phyloP scores from a whole-genome alignment of 768 basidiomycete genomes.

The Macrolepiota dolichaula region DNA sequence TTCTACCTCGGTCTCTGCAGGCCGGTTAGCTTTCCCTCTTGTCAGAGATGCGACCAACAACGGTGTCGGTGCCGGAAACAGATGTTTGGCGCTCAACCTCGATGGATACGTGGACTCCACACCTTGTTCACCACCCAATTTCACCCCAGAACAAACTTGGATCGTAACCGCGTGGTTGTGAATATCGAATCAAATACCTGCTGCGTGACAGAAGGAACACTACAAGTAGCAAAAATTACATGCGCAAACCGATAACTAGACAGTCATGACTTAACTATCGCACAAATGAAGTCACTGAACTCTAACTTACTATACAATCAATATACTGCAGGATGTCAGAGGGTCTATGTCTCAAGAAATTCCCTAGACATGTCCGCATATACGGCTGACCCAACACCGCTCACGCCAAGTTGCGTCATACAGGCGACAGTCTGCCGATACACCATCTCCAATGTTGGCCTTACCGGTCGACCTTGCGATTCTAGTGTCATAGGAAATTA shows the following conservation, averaged over 20 bases:
- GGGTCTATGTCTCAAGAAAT: conserved; percentile 44
- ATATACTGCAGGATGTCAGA: background rate
- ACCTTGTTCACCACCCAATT: conserved; percentile 24
- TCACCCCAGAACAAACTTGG: conserved; percentile 19
- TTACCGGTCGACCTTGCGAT: conserved; percentile 72
- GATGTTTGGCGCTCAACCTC: conserved; percentile 20
- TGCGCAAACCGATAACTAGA: background rate
- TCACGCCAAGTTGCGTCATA: conserved; percentile 65
- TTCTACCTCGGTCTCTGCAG: conserved; percentile 14
- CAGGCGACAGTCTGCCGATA: conserved; percentile 73
- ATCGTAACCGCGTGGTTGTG: background rate
- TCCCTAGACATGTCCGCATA: conserved; percentile 80
- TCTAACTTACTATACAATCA: background rate
- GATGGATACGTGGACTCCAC: conserved; percentile 23
- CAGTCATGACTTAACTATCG: background rate
- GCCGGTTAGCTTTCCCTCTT: conserved; percentile 21
- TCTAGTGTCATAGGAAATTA: conserved; percentile 36
- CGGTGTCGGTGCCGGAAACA: conserved; percentile 23
- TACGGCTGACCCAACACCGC: conserved; percentile 74
- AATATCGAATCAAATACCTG: background rate
- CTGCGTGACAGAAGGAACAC: background rate
- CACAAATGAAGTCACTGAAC: background rate
- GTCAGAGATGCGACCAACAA: conserved; percentile 20
- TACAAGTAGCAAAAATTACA: background rate
- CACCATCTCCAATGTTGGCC: conserved; percentile 70